These are phyloP conservation scores for Picochlorum sp. DNA, from an alignment of 139 green algal species.

Conservation along the genomic window DNA sequence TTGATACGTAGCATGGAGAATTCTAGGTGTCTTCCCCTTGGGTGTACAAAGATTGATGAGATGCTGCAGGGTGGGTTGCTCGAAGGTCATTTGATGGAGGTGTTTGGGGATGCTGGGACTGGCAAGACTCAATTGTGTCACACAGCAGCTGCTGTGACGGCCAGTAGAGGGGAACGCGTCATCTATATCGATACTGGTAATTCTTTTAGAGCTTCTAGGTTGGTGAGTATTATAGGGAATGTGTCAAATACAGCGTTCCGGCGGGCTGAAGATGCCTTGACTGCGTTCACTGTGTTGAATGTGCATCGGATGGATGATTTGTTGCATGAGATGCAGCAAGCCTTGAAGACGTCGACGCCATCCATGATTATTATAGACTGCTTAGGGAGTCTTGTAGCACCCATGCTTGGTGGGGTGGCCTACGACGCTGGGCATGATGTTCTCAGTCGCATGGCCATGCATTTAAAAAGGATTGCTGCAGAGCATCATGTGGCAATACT, in stretches of 20 bases:
- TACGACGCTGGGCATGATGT: constrained; percentile 23
- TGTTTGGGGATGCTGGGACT: constrained; percentile 23
- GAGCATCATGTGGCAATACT: constrained; percentile 13
- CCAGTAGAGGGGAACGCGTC: constrained; percentile 3
- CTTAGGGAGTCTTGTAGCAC: constrained; percentile 9
- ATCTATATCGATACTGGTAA: constrained; percentile 28
- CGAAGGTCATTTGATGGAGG: constrained; percentile 21
- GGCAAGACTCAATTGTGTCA: constrained; percentile 36
- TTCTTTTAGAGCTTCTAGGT: constrained; percentile 10
- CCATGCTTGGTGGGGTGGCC: constrained; percentile 11
- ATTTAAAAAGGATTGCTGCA: constrained; percentile 5
- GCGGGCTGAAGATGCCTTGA: constrained; percentile 1
- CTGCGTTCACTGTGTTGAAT: constrained; percentile 13
- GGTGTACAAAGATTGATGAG: not conserved
- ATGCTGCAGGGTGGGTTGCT: constrained; percentile 21
- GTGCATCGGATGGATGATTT: too few species aligned
- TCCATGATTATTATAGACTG: constrained; percentile 21
- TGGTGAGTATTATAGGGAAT: constrained; percentile 4
- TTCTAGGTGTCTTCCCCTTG: not conserved
- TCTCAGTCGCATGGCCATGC: constrained; percentile 6
- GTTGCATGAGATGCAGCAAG: too few species aligned
- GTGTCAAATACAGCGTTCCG: not conserved
- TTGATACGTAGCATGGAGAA: not conserved
- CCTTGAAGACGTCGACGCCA: not conserved
- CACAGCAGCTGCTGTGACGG: constrained; percentile 5